Conservation (phyloP, 495 filamentous ascomycete species). For the Lophiostoma macrostomum region DNA sequence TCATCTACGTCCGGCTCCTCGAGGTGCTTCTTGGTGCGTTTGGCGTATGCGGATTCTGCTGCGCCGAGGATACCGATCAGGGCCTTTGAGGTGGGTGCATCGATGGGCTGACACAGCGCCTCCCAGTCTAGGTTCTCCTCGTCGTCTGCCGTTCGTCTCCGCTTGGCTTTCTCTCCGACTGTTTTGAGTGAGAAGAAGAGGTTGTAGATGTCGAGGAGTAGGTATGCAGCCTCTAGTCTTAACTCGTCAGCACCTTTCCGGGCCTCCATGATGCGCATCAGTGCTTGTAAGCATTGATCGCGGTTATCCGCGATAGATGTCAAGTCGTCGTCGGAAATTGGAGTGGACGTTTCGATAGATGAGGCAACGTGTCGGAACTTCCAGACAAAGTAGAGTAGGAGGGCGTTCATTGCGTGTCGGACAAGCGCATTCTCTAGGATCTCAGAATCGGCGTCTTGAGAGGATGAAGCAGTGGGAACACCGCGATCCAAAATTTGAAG, state of each 20-base stretch:
- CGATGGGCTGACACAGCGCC: slow-evolving; percentile 63
- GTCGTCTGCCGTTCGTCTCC: slow-evolving; percentile 42
- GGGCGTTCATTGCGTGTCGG: slow-evolving; percentile 63
- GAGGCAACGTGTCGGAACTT: slow-evolving; percentile 50
- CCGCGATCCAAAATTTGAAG: slow-evolving; percentile 67
- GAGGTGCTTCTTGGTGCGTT: slow-evolving; percentile 61
- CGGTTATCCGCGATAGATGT: slow-evolving; percentile 53
- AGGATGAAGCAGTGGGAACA: slow-evolving; percentile 50
- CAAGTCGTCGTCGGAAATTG: slow-evolving; percentile 50
- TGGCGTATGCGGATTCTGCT: slow-evolving; percentile 72
- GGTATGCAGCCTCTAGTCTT: slow-evolving; percentile 68
- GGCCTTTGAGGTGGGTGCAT: slow-evolving; percentile 53
- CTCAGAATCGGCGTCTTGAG: slow-evolving; percentile 61
- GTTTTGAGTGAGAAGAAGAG: slow-evolving; percentile 70
- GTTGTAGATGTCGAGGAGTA: slow-evolving; percentile 75
- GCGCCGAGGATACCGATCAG: slow-evolving; percentile 70
- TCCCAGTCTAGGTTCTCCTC: slow-evolving; percentile 51
- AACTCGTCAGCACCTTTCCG: slow-evolving; percentile 68
- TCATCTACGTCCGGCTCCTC: slow-evolving; percentile 59
- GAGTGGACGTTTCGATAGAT: slow-evolving; percentile 41
- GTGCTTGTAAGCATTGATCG: slow-evolving; percentile 54
- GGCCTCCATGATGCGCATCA: slow-evolving; percentile 64
- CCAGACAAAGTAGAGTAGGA: slow-evolving; percentile 95
- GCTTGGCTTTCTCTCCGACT: slow-evolving; percentile 20
- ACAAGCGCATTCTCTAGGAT: slow-evolving; percentile 74